Base-by-base conservation (phyloP, 805 yeast species). In the Metschnikowia arizonensis region DNA sequence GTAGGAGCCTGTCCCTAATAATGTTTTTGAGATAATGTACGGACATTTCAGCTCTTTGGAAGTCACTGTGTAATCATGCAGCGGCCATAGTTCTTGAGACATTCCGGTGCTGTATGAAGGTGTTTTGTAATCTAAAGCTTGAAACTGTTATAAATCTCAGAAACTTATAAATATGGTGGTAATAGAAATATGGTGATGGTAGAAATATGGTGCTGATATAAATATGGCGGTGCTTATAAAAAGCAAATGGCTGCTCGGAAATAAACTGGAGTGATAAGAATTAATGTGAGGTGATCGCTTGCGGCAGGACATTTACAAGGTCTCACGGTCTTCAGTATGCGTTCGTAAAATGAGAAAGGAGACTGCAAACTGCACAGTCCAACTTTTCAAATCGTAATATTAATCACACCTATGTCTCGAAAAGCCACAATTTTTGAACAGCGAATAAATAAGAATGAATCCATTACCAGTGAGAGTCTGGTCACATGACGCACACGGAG, bases 1-100 rank as follows among this genome's bases (percentile, higher is more conserved):
- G 50, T 71, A 77, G 19, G 77, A 68, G 0, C 83, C 83, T 2
- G 56, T 52, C 19, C 64, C 64, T 19, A 61, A 50, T 6, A 55
- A 52, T 2, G 39, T 48, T 40, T 62, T 65, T 11, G 63, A 56
- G 1, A 68, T 54, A 3, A 63, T 51, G 47, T 69, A 69, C 38
- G 65, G 66, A 50, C 73, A 65, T 14, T 65, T 63, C 40, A 46
- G 29, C 26, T 21, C 34, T 23, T 23, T 14, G 8, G 42, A 30
- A 6, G 34, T 29, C 42, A 19, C 28, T 9, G 42, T 26, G 12
- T 32, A n/a, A 12, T 29, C 33, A 7, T 26, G n/a, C 15, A 12
- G 19, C 18, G 40, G 40, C 33, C 40, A 37, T 18, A 17, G 17
- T 10, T 19, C n/a, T 14, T 37, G 25, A 10, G 29, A 26, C 40